A percentile compares a stretch with the other conserved stretches of the same genome.
phyloP scores from a whole-genome alignment of 2,329 filamentous ascomycete genomes.

The Microcyclospora pomicola region DNA sequence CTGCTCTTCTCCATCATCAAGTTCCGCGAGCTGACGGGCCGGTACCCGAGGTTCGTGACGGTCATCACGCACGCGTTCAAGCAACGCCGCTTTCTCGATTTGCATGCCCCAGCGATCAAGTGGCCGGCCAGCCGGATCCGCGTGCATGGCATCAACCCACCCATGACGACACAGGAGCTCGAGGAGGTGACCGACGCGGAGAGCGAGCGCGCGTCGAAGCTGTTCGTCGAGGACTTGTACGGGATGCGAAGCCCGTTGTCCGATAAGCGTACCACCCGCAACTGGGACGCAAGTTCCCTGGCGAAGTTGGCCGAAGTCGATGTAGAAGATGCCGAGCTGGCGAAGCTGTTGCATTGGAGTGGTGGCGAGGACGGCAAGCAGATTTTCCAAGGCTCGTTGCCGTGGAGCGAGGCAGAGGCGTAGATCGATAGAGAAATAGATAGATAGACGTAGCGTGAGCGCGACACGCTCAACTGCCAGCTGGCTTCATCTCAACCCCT shows the following conservation, averaged over 20 bases:
- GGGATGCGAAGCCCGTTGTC: constrained; percentile 22
- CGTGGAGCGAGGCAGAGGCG: constrained; percentile 10
- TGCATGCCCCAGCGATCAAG: constrained; percentile 27
- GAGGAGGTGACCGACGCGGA: constrained; percentile 25
- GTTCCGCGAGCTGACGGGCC: constrained; percentile 28
- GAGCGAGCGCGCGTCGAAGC: constrained; percentile 22
- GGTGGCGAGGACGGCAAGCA: constrained; percentile 16
- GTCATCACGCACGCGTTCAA: constrained; percentile 38
- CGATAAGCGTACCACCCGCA: constrained; percentile 27
- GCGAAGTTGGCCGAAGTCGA: constrained; percentile 9
- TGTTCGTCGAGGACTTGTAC: constrained; percentile 28
- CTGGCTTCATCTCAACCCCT: too few species aligned
- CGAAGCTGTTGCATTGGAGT: constrained; percentile 15
- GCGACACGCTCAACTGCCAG: too few species aligned
- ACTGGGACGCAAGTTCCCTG: constrained; percentile 21
- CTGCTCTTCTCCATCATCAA: constrained; percentile 60
- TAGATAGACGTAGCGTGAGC: too few species aligned
- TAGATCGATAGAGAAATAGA: too few species aligned
- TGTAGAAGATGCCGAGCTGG: constrained; percentile 10
- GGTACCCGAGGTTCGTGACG: constrained; percentile 28
- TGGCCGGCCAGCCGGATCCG: constrained; percentile 29
- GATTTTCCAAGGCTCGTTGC: constrained; percentile 13
- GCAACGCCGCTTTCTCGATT: constrained; percentile 27
- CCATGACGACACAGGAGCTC: constrained; percentile 26
- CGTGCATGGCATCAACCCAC: constrained; percentile 33